Conservation (phyloP, 768 basidiomycete genomes). For the Dentipellis fragilis region DNA sequence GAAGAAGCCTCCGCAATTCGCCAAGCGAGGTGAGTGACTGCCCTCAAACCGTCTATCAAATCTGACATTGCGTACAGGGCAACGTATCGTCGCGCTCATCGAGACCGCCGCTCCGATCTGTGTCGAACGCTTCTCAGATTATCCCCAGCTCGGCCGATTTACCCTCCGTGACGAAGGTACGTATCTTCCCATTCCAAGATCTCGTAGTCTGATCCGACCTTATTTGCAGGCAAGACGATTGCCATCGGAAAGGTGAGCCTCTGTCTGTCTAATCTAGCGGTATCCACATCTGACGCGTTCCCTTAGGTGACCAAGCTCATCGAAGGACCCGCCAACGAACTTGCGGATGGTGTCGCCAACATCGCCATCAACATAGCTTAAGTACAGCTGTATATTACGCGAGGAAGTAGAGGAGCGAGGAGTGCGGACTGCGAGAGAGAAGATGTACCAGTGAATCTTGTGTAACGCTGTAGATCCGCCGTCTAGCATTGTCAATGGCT, state of each 20-base stretch:
- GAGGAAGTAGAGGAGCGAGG: too few relatives aligned
- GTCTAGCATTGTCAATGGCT: too few relatives aligned
- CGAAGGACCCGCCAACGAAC: constrained; percentile 46
- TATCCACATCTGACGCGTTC: not conserved
- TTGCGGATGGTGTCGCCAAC: constrained; percentile 47
- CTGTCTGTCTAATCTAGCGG: too few relatives aligned
- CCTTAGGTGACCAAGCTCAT: constrained; percentile 60
- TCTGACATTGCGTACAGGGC: constrained; percentile 40
- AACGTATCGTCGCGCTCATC: constrained; percentile 87
- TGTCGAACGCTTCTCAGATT: constrained; percentile 81
- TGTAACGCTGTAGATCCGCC: not conserved
- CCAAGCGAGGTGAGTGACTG: constrained; percentile 73
- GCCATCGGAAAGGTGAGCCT: constrained; percentile 95
- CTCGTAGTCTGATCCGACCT: not conserved
- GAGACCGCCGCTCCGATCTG: constrained; percentile 77
- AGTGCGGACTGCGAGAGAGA: not conserved
- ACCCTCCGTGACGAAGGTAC: constrained; percentile 92
- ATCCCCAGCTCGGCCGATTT: constrained; percentile 93
- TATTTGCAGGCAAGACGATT: constrained; percentile 62
- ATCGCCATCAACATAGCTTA: constrained; percentile 12
- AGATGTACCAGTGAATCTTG: not conserved
- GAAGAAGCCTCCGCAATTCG: constrained; percentile 94
- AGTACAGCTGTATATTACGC: not conserved
- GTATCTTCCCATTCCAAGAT: too few relatives aligned
- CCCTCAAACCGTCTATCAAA: too few relatives aligned